These are phyloP conservation scores for Sporisorium exsertum DNA, from an alignment of 1,284 basidiomycete species.

Conservation along the genomic window DNA sequence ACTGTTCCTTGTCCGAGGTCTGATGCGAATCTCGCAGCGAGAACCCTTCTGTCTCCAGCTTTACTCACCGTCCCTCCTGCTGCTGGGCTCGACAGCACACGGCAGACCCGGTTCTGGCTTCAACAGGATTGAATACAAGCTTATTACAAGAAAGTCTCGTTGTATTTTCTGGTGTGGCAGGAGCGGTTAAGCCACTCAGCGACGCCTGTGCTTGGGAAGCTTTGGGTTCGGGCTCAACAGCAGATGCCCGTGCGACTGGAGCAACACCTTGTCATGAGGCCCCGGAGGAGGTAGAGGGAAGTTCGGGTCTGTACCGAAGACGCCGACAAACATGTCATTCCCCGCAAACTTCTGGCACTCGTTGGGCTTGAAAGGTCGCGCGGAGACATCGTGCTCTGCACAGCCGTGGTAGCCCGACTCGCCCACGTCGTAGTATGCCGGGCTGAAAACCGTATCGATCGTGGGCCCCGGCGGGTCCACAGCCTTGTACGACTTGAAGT, in stretches of 20 bases:
- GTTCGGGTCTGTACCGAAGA: slow-evolving; percentile 26
- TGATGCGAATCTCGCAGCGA: neutral
- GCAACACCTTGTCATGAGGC: slow-evolving; percentile 14
- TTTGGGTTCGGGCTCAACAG: slow-evolving; percentile 12
- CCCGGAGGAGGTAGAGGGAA: slow-evolving; percentile 14
- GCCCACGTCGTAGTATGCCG: slow-evolving; percentile 24
- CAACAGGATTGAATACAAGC: neutral
- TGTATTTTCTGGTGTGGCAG: neutral
- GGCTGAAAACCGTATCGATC: slow-evolving; percentile 30
- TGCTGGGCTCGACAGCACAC: neutral
- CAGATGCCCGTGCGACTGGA: neutral
- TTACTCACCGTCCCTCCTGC: neutral
- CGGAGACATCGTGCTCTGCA: slow-evolving; percentile 2
- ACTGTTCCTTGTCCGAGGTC: neutral
- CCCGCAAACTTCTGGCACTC: slow-evolving; percentile 27
- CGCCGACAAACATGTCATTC: slow-evolving; percentile 25
- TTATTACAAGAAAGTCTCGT: neutral
- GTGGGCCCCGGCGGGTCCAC: slow-evolving; percentile 6
- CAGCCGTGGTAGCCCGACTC: slow-evolving; percentile 25
- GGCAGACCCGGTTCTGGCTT: neutral
- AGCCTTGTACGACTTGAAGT: slow-evolving; percentile 36
- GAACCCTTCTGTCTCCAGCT: slow-evolving; percentile 8
- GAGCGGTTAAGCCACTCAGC: neutral
- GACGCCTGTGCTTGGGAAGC: neutral
- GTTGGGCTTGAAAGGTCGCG: slow-evolving; percentile 10